Percentiles rank a stretch among this genome's conserved stretches.
Conservation (phyloP, 2,329 filamentous ascomycete species). For the Coniochaeta sp. region DNA sequence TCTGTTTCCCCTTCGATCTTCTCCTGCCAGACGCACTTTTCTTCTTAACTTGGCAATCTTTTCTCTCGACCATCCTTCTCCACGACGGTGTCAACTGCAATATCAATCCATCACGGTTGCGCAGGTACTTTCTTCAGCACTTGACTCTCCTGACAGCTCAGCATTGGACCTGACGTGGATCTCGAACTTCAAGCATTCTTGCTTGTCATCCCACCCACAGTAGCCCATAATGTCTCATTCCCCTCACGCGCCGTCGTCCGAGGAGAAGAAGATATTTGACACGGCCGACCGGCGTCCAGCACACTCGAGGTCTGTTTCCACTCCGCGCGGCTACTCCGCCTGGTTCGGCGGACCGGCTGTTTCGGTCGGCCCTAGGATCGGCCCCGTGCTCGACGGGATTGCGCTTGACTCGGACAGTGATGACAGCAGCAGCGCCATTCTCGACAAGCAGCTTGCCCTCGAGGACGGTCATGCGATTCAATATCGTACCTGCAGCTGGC, state of each 20-base stretch:
- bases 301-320: background rate
- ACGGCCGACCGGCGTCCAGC: background rate
- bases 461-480: slow-evolving; percentile 77
- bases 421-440: slow-evolving; percentile 39
- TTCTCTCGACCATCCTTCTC: background rate
- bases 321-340: slow-evolving; percentile 20
- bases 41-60: background rate
- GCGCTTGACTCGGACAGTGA: slow-evolving; percentile 29
- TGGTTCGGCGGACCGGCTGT: slow-evolving; percentile 32
- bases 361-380: slow-evolving; percentile 43
- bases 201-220: background rate
- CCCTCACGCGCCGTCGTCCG: background rate
- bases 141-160: background rate
- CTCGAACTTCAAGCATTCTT: background rate
- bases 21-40: background rate
- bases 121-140: too few relatives aligned
- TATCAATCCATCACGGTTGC: background rate
- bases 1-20: background rate
- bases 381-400: slow-evolving; percentile 30
- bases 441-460: slow-evolving; percentile 63
- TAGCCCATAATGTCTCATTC: background rate
- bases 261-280: background rate
- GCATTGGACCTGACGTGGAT: background rate
- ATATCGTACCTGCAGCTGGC: slow-evolving; percentile 90
- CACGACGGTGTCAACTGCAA: background rate